Base-by-base conservation (phyloP, 345 rosid genomes). In the Conringia planisiliqua region DNA sequence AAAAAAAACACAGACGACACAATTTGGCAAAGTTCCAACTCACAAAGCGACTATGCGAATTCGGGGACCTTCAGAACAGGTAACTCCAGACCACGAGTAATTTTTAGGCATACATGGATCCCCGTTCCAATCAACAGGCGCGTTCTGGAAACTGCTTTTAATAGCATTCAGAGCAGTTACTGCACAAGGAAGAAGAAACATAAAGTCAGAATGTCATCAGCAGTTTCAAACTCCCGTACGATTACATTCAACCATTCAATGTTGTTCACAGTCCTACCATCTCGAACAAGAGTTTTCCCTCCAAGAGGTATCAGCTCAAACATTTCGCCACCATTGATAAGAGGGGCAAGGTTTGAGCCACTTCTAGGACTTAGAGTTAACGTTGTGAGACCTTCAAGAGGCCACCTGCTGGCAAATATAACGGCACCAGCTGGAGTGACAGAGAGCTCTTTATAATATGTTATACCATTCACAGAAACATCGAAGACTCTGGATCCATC, bases 31-130 rank as follows among this genome's bases (percentile, higher is more conserved):
- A 67, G 30, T 16, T 70, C 11, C 66, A 73, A 89, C 97, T 90
- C 83, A 90, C 97, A 92, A 69, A 32, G 89, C 38, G 75, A 81
- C 76, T 36, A 95, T 80, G 43, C 97, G 96, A 64, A 87, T 85
- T 46, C 89, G 85, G 33, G 83, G 76, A 10, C 90, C 97, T 62
- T 77, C 77, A 24, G 82, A 66, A 79, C 97, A 95, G n/a, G 86
- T 78, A 65, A 92, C 76, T 42, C 97, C 99, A 56, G 93, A 82
- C 97, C 99, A 95, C 5, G 85, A 52, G 78, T 89, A 92, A 30
- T 79, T 77, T 44, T 29, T 80, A 57, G 97, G 97, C 57, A 85
- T 50, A 74, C 99, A 95, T 71, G 99, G 97, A 86, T 92, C 97
- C 1, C 97, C 97, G 3, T 43, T 84, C 97, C 99, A 95, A 74